phyloP scores from a whole-genome alignment of 805 yeast genomes.

The Ogataea salicorniae region DNA sequence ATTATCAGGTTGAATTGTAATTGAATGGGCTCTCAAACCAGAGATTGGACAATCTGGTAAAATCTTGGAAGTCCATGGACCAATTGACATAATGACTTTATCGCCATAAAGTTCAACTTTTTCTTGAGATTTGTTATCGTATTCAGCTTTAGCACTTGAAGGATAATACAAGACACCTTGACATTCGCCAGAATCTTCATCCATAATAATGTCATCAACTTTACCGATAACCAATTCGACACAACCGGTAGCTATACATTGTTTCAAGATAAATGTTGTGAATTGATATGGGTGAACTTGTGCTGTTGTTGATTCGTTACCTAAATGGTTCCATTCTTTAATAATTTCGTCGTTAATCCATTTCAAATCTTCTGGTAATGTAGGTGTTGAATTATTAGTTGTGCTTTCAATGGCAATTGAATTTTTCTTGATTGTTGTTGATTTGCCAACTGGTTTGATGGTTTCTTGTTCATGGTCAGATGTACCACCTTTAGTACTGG shows the following conservation, averaged over 20 bases:
- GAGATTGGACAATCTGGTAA: constrained; percentile 92
- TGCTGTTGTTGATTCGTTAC: constrained; percentile 85
- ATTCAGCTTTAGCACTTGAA: constrained; percentile 31
- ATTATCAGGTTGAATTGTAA: constrained; percentile 77
- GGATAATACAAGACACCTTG: constrained; percentile 62
- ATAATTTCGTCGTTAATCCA: constrained; percentile 72
- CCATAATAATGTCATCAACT: constrained; percentile 61
- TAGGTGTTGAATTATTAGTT: constrained; percentile 9
- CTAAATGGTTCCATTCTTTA: constrained; percentile 70
- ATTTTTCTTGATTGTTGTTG: constrained; percentile 31
- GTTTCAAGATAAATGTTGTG: constrained; percentile 74
- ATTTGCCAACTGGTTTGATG: constrained; percentile 21
- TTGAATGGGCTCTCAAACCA: constrained; percentile 92
- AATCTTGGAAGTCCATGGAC: constrained; percentile 95
- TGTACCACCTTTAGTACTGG: background rate
- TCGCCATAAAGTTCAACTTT: constrained; percentile 55
- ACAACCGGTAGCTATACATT: constrained; percentile 76
- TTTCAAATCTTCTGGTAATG: constrained; percentile 58
- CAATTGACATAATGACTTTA: constrained; percentile 79
- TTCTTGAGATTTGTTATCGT: constrained; percentile 27
- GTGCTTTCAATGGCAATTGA: constrained; percentile 29
- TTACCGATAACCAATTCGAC: constrained; percentile 85
- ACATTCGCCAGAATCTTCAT: constrained; percentile 61
- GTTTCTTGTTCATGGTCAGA: constrained; percentile 1
- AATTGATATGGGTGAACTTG: constrained; percentile 95